Conservation (phyloP, 1,284 basidiomycete genomes). For the Moesziomyces globuligerus region DNA sequence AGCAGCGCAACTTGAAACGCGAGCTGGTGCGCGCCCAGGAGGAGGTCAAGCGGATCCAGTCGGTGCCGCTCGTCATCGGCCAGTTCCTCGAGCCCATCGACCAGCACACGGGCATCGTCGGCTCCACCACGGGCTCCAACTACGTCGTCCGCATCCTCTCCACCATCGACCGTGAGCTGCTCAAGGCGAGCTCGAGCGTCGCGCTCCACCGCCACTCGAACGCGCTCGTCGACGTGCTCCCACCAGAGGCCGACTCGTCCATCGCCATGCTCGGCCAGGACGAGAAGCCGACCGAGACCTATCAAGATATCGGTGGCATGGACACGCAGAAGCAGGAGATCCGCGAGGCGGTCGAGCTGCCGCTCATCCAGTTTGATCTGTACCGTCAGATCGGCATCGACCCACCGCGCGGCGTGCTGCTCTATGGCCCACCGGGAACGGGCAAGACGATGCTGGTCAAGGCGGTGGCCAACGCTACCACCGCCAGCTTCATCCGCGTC, state of each 20-base stretch:
- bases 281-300: slow-evolving; percentile 75
- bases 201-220: slow-evolving; percentile 98
- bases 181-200: slow-evolving; percentile 96
- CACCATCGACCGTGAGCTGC: slow-evolving; percentile 93
- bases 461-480: slow-evolving; percentile 96
- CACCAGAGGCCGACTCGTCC: slow-evolving; percentile 96
- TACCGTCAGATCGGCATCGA: slow-evolving; percentile 99
- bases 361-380: slow-evolving; percentile 90
- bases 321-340: slow-evolving; percentile 99
- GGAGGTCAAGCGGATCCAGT: slow-evolving; percentile 99
- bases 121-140: slow-evolving; percentile 96
- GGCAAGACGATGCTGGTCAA: slow-evolving; percentile 99
- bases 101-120: slow-evolving; percentile 96
- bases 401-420: slow-evolving; percentile 87
- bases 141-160: slow-evolving; percentile 98
- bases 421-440: slow-evolving; percentile 95
- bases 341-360: slow-evolving; percentile 96
- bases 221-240: slow-evolving; percentile 96
- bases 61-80: slow-evolving; percentile 98
- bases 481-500: slow-evolving; percentile 96
- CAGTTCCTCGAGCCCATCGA: slow-evolving; percentile 99
- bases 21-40: slow-evolving; percentile 98
- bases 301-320: slow-evolving; percentile 85
- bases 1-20: slow-evolving; percentile 95
- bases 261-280: slow-evolving; percentile 78